Percentiles rank a stretch among this genome's conserved stretches.
These are phyloP conservation scores for Goffeauzyma gilvescens DNA, from an alignment of 768 basidiomycete species.

Conservation along the genomic window DNA sequence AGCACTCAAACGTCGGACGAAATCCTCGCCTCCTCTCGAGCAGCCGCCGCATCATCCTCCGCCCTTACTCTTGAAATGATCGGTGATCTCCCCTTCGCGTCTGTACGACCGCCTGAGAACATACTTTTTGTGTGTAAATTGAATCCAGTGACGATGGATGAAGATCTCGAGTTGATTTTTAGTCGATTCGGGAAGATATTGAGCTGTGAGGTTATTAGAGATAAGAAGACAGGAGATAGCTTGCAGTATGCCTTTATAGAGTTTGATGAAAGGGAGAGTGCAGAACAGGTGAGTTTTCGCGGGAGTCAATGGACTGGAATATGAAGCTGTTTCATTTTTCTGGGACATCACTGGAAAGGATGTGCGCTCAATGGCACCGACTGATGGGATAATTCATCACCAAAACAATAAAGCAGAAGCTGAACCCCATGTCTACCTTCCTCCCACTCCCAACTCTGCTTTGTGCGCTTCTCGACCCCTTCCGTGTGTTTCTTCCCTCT, in stretches of 20 bases:
- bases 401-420: no score
- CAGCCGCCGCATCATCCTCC: slow-evolving; percentile 74
- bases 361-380: no score
- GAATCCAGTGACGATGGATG: slow-evolving; percentile 83
- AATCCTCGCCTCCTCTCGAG: slow-evolving; percentile 57
- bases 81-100: slow-evolving; percentile 92
- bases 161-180: slow-evolving; percentile 93
- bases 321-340: no score
- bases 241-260: slow-evolving; percentile 98
- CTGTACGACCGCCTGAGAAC: slow-evolving; percentile 93
- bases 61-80: slow-evolving; percentile 98
- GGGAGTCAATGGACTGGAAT: no score
- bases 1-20: slow-evolving; percentile 72
- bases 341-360: no score
- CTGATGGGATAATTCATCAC: no score
- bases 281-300: slow-evolving; percentile 71
- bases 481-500: background rate
- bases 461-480: no score
- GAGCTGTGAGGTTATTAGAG: slow-evolving; percentile 79
- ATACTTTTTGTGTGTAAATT: slow-evolving; percentile 97
- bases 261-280: slow-evolving; percentile 80
- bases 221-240: slow-evolving; percentile 87
- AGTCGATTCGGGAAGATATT: slow-evolving; percentile 86
- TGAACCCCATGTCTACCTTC: no score
- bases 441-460: no score